phyloP scores from a whole-genome alignment of 2,329 filamentous ascomycete species.

The Fusarium sp. region DNA sequence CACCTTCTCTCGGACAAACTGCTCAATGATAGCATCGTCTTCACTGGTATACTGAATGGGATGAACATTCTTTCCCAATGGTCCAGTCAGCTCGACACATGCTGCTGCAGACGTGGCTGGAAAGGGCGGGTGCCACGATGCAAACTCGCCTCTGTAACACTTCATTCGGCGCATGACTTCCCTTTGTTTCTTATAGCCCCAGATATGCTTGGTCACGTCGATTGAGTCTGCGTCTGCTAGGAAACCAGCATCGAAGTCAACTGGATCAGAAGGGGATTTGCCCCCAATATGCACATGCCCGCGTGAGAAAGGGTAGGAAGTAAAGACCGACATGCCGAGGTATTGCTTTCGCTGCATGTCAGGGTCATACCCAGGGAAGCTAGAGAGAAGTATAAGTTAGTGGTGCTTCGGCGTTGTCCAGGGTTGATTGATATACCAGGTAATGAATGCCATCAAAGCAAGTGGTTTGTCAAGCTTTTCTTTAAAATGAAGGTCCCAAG shows the following conservation, averaged over 20 bases:
- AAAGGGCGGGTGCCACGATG: neutral
- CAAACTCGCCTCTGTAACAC: neutral
- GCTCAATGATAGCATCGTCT: neutral
- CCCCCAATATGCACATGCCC: neutral
- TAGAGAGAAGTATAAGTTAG: neutral
- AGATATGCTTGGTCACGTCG: neutral
- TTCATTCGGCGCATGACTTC: neutral
- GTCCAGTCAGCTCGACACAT: neutral
- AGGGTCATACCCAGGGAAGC: neutral
- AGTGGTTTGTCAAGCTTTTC: neutral
- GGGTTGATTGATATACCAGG: neutral
- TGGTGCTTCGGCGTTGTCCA: fast-evolving
- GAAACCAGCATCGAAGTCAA: neutral
- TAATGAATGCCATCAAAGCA: neutral
- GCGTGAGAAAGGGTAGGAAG: neutral
- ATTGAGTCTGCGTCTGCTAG: neutral
- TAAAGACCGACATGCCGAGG: neutral
- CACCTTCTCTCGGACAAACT: neutral
- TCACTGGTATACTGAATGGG: neutral
- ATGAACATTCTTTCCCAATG: neutral
- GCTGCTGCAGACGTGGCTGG: neutral
- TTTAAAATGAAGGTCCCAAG: neutral
- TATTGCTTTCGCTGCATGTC: neutral
- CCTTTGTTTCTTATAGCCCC: neutral
- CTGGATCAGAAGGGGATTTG: neutral